phyloP scores from a whole-genome alignment of 2,329 filamentous ascomycete genomes.

The Sclerotinia sclerotiorum region DNA sequence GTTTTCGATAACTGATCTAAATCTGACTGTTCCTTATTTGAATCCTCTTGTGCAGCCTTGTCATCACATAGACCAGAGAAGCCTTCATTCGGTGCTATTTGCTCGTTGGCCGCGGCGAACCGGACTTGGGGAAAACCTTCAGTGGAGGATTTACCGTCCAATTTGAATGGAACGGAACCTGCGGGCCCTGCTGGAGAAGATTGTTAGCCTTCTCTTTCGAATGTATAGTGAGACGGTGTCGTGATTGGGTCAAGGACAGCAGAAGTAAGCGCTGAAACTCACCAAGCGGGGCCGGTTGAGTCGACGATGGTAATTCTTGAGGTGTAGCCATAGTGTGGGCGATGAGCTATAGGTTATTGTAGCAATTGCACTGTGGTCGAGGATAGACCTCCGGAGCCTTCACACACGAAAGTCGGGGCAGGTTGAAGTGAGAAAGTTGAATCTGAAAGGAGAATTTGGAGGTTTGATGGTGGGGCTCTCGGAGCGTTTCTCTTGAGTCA shows the following conservation, averaged over 20 bases:
- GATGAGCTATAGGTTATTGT: constrained; percentile 5
- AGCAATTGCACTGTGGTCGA: constrained; percentile 23
- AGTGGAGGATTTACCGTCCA: constrained; percentile 27
- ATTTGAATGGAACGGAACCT: constrained; percentile 18
- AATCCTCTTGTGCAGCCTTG: constrained; percentile 30
- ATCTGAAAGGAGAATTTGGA: constrained; percentile 25
- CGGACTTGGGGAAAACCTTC: constrained; percentile 56
- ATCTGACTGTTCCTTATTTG: constrained; percentile 29
- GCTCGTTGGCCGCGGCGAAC: constrained; percentile 69
- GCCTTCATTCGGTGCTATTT: constrained; percentile 57
- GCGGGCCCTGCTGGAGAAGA: neutral
- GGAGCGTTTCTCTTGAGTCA: constrained; percentile 22
- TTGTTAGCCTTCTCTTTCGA: neutral
- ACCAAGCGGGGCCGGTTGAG: constrained; percentile 31
- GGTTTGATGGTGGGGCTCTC: constrained; percentile 27
- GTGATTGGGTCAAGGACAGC: constrained; percentile 24
- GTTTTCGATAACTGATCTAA: constrained; percentile 59
- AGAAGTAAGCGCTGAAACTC: constrained; percentile 33
- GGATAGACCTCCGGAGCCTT: constrained; percentile 24
- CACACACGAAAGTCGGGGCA: constrained; percentile 20
- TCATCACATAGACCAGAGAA: constrained; percentile 34
- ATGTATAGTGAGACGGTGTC: constrained; percentile 12
- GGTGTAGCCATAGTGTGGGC: constrained; percentile 29
- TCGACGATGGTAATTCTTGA: constrained; percentile 26
- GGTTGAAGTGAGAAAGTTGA: constrained; percentile 19